Evolutionary conservation across 805 yeast species (phyloP).

Genomic region (Jamesozyma spencerorum): DNA sequence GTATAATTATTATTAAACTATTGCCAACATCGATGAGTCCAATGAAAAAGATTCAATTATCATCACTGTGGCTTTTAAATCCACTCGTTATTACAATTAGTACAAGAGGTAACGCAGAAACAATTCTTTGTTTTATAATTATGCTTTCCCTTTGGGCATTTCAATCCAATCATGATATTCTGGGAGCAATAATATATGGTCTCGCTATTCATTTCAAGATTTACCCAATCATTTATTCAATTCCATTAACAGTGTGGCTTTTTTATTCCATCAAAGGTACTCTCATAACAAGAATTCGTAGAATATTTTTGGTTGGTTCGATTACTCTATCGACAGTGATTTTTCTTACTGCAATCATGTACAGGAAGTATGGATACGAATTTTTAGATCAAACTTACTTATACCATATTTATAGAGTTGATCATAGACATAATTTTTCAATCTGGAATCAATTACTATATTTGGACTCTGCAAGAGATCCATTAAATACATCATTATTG

Average conservation of each 20-base stretch:
- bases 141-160: slow-evolving; percentile 47
- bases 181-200: slow-evolving; percentile 52
- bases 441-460: slow-evolving; percentile 71
- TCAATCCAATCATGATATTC: slow-evolving; percentile 21
- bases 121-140: slow-evolving; percentile 71
- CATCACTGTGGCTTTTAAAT: slow-evolving; percentile 71
- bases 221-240: slow-evolving; percentile 74
- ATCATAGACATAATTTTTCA: slow-evolving; percentile 93
- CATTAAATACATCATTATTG: slow-evolving; percentile 6
- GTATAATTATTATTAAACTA: slow-evolving; percentile 44
- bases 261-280: neutral
- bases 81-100: slow-evolving; percentile 93
- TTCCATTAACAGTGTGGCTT: slow-evolving; percentile 52
- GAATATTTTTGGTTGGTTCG: slow-evolving; percentile 35
- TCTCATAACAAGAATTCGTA: neutral
- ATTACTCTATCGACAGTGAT: slow-evolving; percentile 38
- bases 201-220: slow-evolving; percentile 80
- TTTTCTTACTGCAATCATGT: slow-evolving; percentile 51
- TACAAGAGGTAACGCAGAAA: slow-evolving; percentile 90
- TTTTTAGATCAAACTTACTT: slow-evolving; percentile 70
- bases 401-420: slow-evolving; percentile 74
- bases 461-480: slow-evolving; percentile 39
- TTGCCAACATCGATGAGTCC: slow-evolving; percentile 20
- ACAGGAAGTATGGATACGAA: slow-evolving; percentile 58
- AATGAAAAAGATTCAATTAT: slow-evolving; percentile 1